Conservation (phyloP, 495 filamentous ascomycete genomes). For the Neurospora terricola region DNA sequence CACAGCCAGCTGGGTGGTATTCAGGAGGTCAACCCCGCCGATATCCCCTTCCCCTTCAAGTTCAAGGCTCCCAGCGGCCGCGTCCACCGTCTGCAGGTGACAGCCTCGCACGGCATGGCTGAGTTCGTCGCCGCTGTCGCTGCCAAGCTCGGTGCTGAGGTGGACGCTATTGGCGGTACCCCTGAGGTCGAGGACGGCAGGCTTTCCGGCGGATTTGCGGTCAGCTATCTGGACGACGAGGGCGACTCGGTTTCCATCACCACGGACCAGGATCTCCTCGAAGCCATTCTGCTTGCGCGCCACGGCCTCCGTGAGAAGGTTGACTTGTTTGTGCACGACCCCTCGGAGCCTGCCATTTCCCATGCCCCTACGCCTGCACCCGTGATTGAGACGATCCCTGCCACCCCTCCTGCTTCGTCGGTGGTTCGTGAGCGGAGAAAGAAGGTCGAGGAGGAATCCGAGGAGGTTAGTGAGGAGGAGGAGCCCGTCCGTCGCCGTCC, state of each 20-base stretch:
- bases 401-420: conserved; percentile 44
- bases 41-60: conserved; percentile 89
- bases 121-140: conserved; percentile 72
- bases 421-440: conserved; percentile 49
- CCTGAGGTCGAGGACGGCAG: conserved; percentile 67
- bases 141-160: conserved; percentile 79
- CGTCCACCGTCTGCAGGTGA: conserved; percentile 83
- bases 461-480: conserved; percentile 54
- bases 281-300: conserved; percentile 77
- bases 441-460: conserved; percentile 47
- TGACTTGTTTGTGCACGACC: conserved; percentile 94
- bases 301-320: conserved; percentile 78
- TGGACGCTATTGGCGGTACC: conserved; percentile 74
- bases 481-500: conserved; percentile 34
- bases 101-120: conserved; percentile 67
- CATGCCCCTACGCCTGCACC: conserved; percentile 57
- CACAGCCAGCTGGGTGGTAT: conserved; percentile 45
- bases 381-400: conserved; percentile 32
- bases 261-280: conserved; percentile 83
- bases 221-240: conserved; percentile 96
- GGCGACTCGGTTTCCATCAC: conserved; percentile 97
- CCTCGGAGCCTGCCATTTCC: conserved; percentile 64
- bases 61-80: conserved; percentile 97
- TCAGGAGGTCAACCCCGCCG: conserved; percentile 44
- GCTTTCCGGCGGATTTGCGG: conserved; percentile 72